Conservation (phyloP, 768 basidiomycete genomes). For the Phylloporus rhodoxanthus region DNA sequence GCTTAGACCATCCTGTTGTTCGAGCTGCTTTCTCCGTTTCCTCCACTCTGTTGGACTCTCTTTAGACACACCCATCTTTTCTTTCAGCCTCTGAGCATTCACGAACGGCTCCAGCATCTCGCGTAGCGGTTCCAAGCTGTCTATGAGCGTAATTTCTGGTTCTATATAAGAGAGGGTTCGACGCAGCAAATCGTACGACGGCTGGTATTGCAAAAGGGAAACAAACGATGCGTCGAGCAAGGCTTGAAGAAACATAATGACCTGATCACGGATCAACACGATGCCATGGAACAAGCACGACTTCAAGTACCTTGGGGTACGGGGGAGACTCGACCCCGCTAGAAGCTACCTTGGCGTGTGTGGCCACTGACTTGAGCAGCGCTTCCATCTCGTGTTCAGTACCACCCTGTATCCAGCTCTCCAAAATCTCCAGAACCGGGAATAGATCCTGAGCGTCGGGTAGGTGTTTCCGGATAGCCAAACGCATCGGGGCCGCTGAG, state of each 20-base stretch:
- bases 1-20: slow-evolving; percentile 45
- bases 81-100: slow-evolving; percentile 47
- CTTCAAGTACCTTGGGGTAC: slow-evolving; percentile 35
- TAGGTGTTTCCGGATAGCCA: slow-evolving; percentile 40
- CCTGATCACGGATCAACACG: slow-evolving; percentile 40
- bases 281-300: slow-evolving; percentile 28
- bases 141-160: slow-evolving; percentile 48
- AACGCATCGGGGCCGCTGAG: slow-evolving; percentile 35
- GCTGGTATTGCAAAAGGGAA: slow-evolving; percentile 56
- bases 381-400: slow-evolving; percentile 21
- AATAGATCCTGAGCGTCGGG: slow-evolving; percentile 36
- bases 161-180: slow-evolving; percentile 46
- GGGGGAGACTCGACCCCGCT: slow-evolving; percentile 17
- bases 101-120: slow-evolving; percentile 61
- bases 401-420: slow-evolving; percentile 35
- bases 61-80: slow-evolving; percentile 33
- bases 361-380: slow-evolving; percentile 20
- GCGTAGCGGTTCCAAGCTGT: slow-evolving; percentile 49
- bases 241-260: slow-evolving; percentile 54
- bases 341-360: slow-evolving; percentile 11
- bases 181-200: slow-evolving; percentile 50
- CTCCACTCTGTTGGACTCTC: slow-evolving; percentile 42
- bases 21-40: slow-evolving; percentile 47
- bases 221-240: slow-evolving; percentile 72
- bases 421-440: slow-evolving; percentile 33